phyloP scores from a whole-genome alignment of 106 monocot genomes.

The Gastrodia elata region DNA sequence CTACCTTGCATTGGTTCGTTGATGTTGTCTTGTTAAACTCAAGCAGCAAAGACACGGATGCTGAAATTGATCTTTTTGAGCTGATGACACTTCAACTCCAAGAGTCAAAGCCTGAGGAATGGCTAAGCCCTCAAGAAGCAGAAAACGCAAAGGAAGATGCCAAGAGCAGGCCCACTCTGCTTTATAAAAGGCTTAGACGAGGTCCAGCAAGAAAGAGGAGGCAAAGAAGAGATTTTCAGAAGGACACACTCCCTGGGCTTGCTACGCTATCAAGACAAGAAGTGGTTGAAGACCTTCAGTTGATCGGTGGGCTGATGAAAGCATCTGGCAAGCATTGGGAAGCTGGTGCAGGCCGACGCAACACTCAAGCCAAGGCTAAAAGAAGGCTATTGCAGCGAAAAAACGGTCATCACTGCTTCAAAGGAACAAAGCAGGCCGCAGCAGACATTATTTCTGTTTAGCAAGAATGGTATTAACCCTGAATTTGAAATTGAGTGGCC shows the following conservation, averaged over 20 bases:
- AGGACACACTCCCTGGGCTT: slow-evolving; percentile 64
- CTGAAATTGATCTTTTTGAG: slow-evolving; percentile 49
- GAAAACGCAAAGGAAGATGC: background rate
- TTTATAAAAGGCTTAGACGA: slow-evolving; percentile 32
- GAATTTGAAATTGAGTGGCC: slow-evolving; percentile 12
- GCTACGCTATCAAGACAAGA: slow-evolving; percentile 53
- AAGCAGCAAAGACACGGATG: background rate
- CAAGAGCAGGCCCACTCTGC: slow-evolving; percentile 12
- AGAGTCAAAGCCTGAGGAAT: slow-evolving; percentile 45
- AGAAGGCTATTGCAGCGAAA: slow-evolving; percentile 3
- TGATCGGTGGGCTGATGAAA: slow-evolving; percentile 40
- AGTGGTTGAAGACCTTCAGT: slow-evolving; percentile 60
- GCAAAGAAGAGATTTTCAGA: slow-evolving; percentile 71
- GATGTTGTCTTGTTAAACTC: slow-evolving; percentile 20
- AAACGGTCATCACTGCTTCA: background rate
- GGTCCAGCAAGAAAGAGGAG: slow-evolving; percentile 40
- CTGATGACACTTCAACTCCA: slow-evolving; percentile 45
- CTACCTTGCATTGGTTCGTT: slow-evolving; percentile 50
- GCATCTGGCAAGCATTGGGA: slow-evolving; percentile 33
- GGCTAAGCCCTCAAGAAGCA: background rate
- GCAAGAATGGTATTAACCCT: slow-evolving; percentile 1
- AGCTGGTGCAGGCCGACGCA: slow-evolving; percentile 14
- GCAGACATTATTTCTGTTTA: background rate
- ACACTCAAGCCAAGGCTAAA: slow-evolving; percentile 12
- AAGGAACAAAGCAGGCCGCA: background rate